Evolutionary conservation across 2,329 filamentous ascomycete genomes (phyloP), one percentile per base, ranked within the genome.

Genomic region (Trichoderma sp.): DNA sequence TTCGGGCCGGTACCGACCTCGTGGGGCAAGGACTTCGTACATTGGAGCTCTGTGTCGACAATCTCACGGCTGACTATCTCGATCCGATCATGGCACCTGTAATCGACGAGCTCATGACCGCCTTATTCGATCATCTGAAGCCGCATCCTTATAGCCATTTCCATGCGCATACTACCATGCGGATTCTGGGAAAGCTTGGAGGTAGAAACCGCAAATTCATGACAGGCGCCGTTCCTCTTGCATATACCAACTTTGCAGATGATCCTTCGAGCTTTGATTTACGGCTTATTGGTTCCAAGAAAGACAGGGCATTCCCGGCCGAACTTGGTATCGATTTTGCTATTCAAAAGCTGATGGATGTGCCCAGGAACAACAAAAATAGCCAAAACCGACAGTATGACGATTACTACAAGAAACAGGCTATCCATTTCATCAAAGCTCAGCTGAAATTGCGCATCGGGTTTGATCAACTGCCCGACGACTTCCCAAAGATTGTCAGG

Each of bases 71-170:
- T 0, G 96, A 99, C 76, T 99, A 99, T 76, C 84, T 99, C 16
- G 96, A 99, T 75, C 96, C 96, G 0, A 98, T 99, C 75, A 99
- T 99, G 95, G 93, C 95, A 2, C 96, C 96, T 0, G 96, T 98
- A 31, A 98, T 99, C 79, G 95, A 99, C 75, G 96, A 99, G 77
- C 85, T 99, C 56, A 99, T 99, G 96, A 96, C 94, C 58, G 95
- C 95, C 1, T 85, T 99, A 1, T 99, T 97, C 86, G 94, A 97
- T 72, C 96, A 99, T 78, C 86, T 99, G 53, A 92, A 92, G 75
- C 96, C 96, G 8, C 91, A 94, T 72, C 96, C 96, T 0, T 97
- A 99, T 79, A 97, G 92, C 75, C 96, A 99, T 79, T 97, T 97
- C 79, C 95, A 98, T 77, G 93, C 96, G 0, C 96, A 99, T 77